Conservation (phyloP, 257 asterid genomes). For the Vinca minor region DNA sequence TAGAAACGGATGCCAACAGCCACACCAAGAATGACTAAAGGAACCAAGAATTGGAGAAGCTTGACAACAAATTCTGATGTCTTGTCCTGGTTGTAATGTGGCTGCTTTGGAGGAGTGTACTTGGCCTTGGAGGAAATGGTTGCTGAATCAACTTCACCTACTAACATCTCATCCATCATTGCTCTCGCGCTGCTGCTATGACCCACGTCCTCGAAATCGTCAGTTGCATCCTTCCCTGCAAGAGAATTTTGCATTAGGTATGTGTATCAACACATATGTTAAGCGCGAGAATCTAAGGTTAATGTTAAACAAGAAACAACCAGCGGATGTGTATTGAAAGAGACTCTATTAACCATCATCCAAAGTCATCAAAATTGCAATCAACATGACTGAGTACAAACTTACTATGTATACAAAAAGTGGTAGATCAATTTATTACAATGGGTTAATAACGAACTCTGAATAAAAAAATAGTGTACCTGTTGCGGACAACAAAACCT, state of each 20-base stretch:
- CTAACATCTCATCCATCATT: slow-evolving; percentile 52
- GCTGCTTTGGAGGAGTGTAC: slow-evolving; percentile 53
- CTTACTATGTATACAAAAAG: background rate
- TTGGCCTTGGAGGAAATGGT: slow-evolving; percentile 37
- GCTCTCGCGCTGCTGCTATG: slow-evolving; percentile 70
- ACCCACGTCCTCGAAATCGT: slow-evolving; percentile 82
- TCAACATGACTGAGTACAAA: background rate
- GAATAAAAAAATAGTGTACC: slow-evolving; percentile 30
- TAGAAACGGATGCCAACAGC: slow-evolving; percentile 71
- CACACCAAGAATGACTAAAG: slow-evolving; percentile 54
- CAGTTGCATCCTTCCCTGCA: slow-evolving; percentile 80
- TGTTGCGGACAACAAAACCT: slow-evolving; percentile 69
- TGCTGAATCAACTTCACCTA: slow-evolving; percentile 56
- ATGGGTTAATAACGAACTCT: background rate
- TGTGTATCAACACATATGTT: too few species aligned
- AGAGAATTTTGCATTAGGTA: background rate
- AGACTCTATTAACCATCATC: too few species aligned
- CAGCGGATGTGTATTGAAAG: too few species aligned
- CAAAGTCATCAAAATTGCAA: background rate
- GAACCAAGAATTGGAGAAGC: slow-evolving; percentile 79
- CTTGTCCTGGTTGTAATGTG: slow-evolving; percentile 49
- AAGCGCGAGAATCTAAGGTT: too few species aligned
- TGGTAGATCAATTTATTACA: background rate
- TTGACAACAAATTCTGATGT: slow-evolving; percentile 54
- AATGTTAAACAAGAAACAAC: background rate